phyloP scores from a whole-genome alignment of 1,284 basidiomycete species.

The Malassezia globosa region DNA sequence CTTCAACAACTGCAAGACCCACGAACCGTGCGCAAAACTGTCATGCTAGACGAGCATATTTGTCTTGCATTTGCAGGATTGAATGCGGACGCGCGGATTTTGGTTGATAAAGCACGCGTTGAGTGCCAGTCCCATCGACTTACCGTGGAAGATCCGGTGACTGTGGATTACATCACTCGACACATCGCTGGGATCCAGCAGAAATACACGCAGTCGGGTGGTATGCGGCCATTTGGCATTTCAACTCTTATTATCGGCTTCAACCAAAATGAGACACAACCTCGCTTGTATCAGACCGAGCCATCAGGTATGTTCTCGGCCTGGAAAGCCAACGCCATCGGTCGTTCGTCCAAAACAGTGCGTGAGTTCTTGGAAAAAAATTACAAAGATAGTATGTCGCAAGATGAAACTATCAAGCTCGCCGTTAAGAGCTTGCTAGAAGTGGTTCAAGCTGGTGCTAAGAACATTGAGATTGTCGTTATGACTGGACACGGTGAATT shows the following conservation, averaged over 20 bases:
- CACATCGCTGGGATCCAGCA: slow-evolving; percentile 92
- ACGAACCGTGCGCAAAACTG: slow-evolving; percentile 91
- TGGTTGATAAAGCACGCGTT: slow-evolving; percentile 93
- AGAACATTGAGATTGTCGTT: slow-evolving; percentile 53
- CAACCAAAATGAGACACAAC: slow-evolving; percentile 77
- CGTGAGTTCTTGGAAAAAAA: slow-evolving; percentile 98
- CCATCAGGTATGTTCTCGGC: slow-evolving; percentile 90
- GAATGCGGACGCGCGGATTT: slow-evolving; percentile 90
- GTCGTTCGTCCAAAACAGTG: slow-evolving; percentile 93
- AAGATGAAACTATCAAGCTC: slow-evolving; percentile 84
- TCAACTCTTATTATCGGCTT: slow-evolving; percentile 95
- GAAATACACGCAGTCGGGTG: slow-evolving; percentile 91
- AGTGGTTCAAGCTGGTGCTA: slow-evolving; percentile 97
- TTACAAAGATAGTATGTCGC: slow-evolving; percentile 75
- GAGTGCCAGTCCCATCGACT: slow-evolving; percentile 96
- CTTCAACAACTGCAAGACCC: slow-evolving; percentile 95
- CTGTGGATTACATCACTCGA: slow-evolving; percentile 94
- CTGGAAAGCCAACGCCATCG: slow-evolving; percentile 99
- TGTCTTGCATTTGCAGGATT: slow-evolving; percentile 97
- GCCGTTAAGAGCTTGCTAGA: slow-evolving; percentile 92
- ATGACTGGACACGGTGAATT: slow-evolving; percentile 41
- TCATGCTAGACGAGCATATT: slow-evolving; percentile 95
- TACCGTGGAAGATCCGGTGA: slow-evolving; percentile 95
- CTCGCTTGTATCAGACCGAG: slow-evolving; percentile 90
- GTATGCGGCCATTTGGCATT: slow-evolving; percentile 94